Percentiles rank a stretch among this genome's conserved stretches.
phyloP scores from a whole-genome alignment of 2,329 filamentous ascomycete species.

The Knufia fluminis region DNA sequence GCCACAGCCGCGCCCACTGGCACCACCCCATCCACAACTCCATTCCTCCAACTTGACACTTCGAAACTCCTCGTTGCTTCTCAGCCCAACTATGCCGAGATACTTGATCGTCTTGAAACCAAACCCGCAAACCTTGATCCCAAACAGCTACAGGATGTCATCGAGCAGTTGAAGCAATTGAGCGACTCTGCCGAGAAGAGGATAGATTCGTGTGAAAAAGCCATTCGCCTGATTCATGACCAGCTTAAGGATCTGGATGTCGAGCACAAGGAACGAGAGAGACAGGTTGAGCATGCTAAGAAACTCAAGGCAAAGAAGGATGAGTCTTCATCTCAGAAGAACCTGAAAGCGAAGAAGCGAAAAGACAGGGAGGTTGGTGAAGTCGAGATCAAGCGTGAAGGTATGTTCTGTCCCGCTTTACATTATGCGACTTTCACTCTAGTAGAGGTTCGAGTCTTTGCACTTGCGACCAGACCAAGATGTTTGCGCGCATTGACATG shows the following conservation, averaged over 20 bases:
- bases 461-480: too few species aligned
- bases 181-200: constrained; percentile 49
- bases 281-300: constrained; percentile 39
- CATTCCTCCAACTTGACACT: constrained; percentile 47
- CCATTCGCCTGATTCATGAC: constrained; percentile 50
- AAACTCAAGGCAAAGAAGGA: constrained; percentile 38
- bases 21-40: constrained; percentile 33
- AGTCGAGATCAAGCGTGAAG: constrained; percentile 47
- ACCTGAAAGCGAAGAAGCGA: constrained; percentile 65
- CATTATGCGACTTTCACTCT: background rate
- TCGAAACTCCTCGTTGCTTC: constrained; percentile 40
- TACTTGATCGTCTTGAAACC: constrained; percentile 47
- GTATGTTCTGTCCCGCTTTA: constrained; percentile 31
- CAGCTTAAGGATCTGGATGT: constrained; percentile 49
- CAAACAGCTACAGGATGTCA: constrained; percentile 40
- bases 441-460: too few species aligned
- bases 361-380: constrained; percentile 57
- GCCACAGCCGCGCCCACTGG: constrained; percentile 32
- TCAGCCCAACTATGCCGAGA: constrained; percentile 46
- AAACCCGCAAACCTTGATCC: constrained; percentile 40
- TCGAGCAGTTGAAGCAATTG: constrained; percentile 47
- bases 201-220: constrained; percentile 49
- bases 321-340: constrained; percentile 40
- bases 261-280: constrained; percentile 43
- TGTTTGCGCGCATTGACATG: background rate